Conservation (phyloP, 73 alveolate species). For the Paramecium sonneborni region DNA sequence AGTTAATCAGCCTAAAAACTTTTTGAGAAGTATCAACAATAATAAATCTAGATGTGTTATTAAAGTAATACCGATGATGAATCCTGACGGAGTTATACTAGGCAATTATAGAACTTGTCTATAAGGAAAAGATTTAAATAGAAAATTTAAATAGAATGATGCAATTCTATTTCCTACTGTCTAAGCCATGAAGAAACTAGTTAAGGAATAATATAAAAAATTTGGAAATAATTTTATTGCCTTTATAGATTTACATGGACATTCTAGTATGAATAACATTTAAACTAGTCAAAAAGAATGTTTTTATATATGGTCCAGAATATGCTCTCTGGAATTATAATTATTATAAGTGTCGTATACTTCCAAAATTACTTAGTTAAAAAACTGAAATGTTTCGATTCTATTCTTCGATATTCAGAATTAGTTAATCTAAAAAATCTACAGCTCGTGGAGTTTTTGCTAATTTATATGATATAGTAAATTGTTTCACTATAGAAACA, state of each 20-base stretch:
- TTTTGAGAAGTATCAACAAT: conserved; percentile 67
- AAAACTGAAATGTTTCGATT: conserved; percentile 59
- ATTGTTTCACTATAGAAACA: conserved; percentile 62
- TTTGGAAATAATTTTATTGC: conserved; percentile 60
- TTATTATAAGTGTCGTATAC: conserved; percentile 62
- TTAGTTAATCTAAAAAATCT: conserved; percentile 14
- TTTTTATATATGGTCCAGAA: conserved; percentile 80
- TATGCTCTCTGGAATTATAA: conserved; percentile 64
- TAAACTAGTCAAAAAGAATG: conserved; percentile 72
- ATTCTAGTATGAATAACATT: conserved; percentile 53
- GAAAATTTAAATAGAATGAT: conserved; percentile 84
- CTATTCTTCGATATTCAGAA: conserved; percentile 53
- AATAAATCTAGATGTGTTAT: conserved; percentile 71
- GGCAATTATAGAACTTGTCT: conserved; percentile 86
- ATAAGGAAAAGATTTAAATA: conserved; percentile 87
- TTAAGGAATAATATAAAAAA: conserved; percentile 25
- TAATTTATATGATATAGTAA: conserved; percentile 15
- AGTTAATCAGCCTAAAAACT: conserved; percentile 80
- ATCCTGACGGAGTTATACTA: conserved; percentile 88
- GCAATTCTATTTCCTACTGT: conserved; percentile 87
- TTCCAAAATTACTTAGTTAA: conserved; percentile 20
- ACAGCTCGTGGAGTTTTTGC: conserved; percentile 56
- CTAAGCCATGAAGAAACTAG: conserved; percentile 77
- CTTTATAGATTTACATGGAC: conserved; percentile 81
- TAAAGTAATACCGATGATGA: conserved; percentile 89